Conservation (phyloP, 352 stramenopile genomes). For the Phytophthora megakarya region DNA sequence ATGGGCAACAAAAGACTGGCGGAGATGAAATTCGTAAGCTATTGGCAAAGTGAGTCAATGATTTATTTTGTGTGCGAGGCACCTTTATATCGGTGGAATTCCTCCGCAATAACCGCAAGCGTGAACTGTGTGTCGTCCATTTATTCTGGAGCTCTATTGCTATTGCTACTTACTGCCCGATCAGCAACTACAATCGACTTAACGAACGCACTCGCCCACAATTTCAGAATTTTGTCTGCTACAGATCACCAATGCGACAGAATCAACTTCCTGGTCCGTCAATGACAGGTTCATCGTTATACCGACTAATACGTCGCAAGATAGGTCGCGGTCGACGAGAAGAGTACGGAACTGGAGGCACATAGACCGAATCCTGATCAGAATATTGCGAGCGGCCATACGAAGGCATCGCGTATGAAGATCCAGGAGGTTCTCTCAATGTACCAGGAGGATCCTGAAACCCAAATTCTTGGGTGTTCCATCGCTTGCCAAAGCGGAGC, state of each 20-base stretch:
- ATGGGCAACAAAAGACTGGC: slow-evolving; percentile 33
- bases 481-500: slow-evolving; percentile 65
- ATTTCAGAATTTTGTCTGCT: not conserved
- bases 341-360: slow-evolving; percentile 28
- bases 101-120: slow-evolving; percentile 3
- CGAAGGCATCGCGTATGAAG: slow-evolving; percentile 29
- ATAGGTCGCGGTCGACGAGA: slow-evolving; percentile 43
- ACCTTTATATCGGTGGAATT: slow-evolving; percentile 4
- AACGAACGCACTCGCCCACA: too few relatives aligned
- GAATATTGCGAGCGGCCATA: slow-evolving; percentile 34
- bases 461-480: slow-evolving; percentile 60
- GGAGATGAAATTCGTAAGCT: slow-evolving; percentile 5
- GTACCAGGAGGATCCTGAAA: slow-evolving; percentile 32
- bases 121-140: slow-evolving; percentile 4
- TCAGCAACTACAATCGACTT: not conserved
- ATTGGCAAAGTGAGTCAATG: slow-evolving; percentile 5
- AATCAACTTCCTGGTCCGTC: slow-evolving; percentile 22
- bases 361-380: slow-evolving; percentile 10
- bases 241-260: not conserved
- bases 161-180: not conserved
- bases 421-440: slow-evolving; percentile 10
- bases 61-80: slow-evolving; percentile 33
- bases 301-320: slow-evolving; percentile 57
- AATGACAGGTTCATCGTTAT: slow-evolving; percentile 49
- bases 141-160: not conserved